These are phyloP conservation scores for Ichthyophthirius multifiliis DNA, from an alignment of 169 alveolate species.

Conservation along the genomic window DNA sequence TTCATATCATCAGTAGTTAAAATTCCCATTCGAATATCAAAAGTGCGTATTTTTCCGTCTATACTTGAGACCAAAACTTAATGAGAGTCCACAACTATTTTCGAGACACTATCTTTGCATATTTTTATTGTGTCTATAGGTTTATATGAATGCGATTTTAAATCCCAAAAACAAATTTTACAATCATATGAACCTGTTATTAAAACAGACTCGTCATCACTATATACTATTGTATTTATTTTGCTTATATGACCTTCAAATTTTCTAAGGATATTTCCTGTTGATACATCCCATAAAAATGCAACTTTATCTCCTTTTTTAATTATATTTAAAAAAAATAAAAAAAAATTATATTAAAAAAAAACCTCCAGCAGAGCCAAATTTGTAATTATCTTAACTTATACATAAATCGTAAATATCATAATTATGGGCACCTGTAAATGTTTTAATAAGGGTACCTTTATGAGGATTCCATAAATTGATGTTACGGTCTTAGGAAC, in stretches of 20 bases:
- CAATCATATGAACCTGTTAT: neutral
- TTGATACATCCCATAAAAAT: slow-evolving; percentile 3
- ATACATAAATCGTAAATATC: neutral
- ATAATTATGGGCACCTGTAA: neutral
- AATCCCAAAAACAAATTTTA: neutral
- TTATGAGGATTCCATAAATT: slow-evolving; percentile 15
- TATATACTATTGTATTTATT: neutral
- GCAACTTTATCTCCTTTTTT: neutral
- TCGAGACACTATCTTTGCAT: neutral
- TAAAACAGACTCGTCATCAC: neutral
- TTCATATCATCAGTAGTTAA: slow-evolving; percentile 1
- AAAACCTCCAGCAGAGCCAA: neutral
- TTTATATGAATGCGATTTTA: neutral
- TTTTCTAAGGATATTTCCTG: slow-evolving; percentile 3
- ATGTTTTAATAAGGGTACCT: neutral
- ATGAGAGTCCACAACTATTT: neutral
- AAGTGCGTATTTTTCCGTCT: neutral
- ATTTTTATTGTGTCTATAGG: neutral
- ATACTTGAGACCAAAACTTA: neutral
- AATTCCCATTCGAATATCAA: slow-evolving; percentile 18
- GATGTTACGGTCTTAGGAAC: neutral
- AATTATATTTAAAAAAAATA: neutral
- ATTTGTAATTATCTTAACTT: neutral
- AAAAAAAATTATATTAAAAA: neutral
- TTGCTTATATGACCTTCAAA: neutral